Evolutionary conservation across 1,139 yeast species (phyloP), one percentile per base, ranked within the genome.

Genomic region (Candida tetrigidarum): DNA sequence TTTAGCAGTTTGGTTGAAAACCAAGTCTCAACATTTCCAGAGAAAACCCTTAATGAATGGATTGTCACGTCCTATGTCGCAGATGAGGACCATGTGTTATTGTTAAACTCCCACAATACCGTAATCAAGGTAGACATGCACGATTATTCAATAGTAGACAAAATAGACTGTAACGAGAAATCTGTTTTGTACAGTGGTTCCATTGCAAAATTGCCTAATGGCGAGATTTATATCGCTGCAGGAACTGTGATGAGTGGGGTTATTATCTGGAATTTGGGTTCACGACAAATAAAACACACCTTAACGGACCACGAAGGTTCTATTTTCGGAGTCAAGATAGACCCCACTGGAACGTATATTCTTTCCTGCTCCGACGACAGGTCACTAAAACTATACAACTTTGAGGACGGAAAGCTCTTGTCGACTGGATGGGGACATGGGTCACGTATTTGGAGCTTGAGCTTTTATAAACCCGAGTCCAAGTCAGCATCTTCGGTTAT

Each of bases 381-480:
- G 50, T 87, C 97, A 0, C 81, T 93, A 42, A 84, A 85, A 46
- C 62, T 93, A 9, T 92, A 92, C 83, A 81, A 81, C 52, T 67
- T 84, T 50, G 55, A 59, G 5, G 58, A 74, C 2, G 93, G 95
- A 0, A 54, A 67, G 6, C 66, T 83, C 26, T 53, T 87, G 29
- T 86, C 93, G 1, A 80, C 83, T 32, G 98, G 97, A 0, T 93
- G 98, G 97, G 98, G 98, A 12, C 99, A 93, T 61, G 86, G 88
- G 3, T 92, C 98, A 0, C 78, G 99, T 59, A 91, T 93, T 36
- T 93, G 99, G 99, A 80, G 79, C 36, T 71, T 93, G 43, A 74
- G 74, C 37, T 90, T 91, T 61, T 78, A 72, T 50, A 29, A 29
- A 18, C 33, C 26, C 4, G 34, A 37, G 4, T 11, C 4, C 19